phyloP scores from a whole-genome alignment of 148 eudicot species.

The Rhododendron mucronatum region DNA sequence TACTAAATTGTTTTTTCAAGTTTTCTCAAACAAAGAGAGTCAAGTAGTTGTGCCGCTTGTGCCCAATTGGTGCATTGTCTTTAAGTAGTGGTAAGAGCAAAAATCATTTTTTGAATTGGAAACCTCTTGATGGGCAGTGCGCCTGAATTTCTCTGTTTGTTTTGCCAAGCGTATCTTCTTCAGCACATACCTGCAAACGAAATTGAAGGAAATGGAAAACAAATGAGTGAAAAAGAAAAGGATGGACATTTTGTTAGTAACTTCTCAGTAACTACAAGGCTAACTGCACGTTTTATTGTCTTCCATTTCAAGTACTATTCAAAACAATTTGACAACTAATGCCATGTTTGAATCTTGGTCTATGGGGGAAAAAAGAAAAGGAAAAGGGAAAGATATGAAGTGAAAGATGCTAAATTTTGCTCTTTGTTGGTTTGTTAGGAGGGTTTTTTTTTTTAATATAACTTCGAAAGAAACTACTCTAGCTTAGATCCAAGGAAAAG shows the following conservation, averaged over 20 bases:
- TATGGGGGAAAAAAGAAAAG: background rate
- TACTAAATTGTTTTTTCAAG: background rate
- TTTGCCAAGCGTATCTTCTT: slow-evolving; percentile 84
- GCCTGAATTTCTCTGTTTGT: slow-evolving; percentile 76
- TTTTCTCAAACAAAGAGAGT: background rate
- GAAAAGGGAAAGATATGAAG: background rate
- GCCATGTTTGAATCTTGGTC: background rate
- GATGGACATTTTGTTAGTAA: background rate
- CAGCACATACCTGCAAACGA: slow-evolving; percentile 59
- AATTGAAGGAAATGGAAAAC: background rate
- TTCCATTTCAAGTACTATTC: background rate
- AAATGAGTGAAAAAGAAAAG: background rate
- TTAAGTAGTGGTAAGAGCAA: background rate
- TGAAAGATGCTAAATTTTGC: background rate
- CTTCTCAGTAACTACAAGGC: background rate
- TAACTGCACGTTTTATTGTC: background rate
- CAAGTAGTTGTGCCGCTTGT: background rate
- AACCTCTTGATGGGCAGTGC: slow-evolving; percentile 80
- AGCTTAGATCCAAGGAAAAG: background rate
- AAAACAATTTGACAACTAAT: background rate
- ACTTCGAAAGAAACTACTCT: background rate
- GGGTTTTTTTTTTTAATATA: no score
- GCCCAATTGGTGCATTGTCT: background rate
- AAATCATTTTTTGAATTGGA: background rate
- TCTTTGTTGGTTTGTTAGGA: no score